A percentile compares a stretch with the other conserved stretches of the same genome.
Conservation (phyloP, 306 rosid species). For the Calophaca sinica region DNA sequence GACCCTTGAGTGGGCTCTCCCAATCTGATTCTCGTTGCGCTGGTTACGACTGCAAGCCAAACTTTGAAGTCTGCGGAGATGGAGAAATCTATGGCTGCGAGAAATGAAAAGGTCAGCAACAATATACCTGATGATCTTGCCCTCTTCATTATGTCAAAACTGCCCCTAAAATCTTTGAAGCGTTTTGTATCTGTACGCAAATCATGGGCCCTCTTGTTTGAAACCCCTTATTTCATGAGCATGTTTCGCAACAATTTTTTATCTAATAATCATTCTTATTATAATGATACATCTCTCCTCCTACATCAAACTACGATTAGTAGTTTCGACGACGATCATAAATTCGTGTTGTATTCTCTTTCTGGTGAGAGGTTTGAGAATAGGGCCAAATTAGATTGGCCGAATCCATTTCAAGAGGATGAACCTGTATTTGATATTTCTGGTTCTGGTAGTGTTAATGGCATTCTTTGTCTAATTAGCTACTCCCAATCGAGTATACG, state of each 20-base stretch:
- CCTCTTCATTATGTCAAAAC: too few relatives aligned
- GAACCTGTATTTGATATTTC: neutral
- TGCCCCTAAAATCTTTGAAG: neutral
- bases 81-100: too few relatives aligned
- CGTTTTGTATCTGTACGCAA: neutral
- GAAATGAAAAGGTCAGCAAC: too few relatives aligned
- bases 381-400: neutral
- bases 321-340: fast-evolving
- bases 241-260: neutral
- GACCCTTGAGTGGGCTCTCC: too few relatives aligned
- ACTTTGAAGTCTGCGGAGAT: too few relatives aligned
- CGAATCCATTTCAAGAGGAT: neutral
- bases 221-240: neutral
- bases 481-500: too few relatives aligned
- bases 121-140: neutral
- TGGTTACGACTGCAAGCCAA: too few relatives aligned
- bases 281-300: neutral
- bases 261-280: neutral
- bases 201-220: neutral
- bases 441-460: neutral
- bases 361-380: neutral
- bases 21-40: too few relatives aligned
- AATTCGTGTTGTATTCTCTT: neutral
- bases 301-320: neutral
- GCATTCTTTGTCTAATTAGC: neutral